A percentile compares a stretch with the other conserved stretches of the same genome.
phyloP scores from a whole-genome alignment of 2,329 filamentous ascomycete genomes.

The Phyllosticta paracitricarpa region DNA sequence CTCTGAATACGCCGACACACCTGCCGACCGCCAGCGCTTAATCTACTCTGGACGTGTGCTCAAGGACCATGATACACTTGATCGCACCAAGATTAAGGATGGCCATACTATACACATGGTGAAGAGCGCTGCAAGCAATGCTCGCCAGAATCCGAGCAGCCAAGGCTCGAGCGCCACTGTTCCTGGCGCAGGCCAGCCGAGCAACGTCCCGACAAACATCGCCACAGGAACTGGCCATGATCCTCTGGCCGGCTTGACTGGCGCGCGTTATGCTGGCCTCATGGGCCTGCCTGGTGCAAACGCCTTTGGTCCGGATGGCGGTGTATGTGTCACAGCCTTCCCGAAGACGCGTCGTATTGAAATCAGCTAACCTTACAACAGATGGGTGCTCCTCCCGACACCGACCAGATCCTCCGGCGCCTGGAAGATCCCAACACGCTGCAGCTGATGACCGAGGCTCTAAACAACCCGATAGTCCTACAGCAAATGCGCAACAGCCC shows the following conservation, averaged over 20 bases:
- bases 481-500: slow-evolving; percentile 59
- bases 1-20: slow-evolving; percentile 74
- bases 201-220: slow-evolving; percentile 63
- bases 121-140: slow-evolving; percentile 88
- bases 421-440: slow-evolving; percentile 81
- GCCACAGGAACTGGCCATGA: slow-evolving; percentile 73
- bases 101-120: slow-evolving; percentile 95
- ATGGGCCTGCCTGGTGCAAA: slow-evolving; percentile 78
- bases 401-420: slow-evolving; percentile 74
- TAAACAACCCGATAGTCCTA: slow-evolving; percentile 89
- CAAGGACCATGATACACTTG: slow-evolving; percentile 83
- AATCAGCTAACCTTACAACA: slow-evolving; percentile 39
- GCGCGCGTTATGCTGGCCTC: slow-evolving; percentile 87
- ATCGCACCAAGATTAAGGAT: slow-evolving; percentile 86
- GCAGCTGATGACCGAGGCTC: slow-evolving; percentile 83
- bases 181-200: slow-evolving; percentile 2
- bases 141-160: slow-evolving; percentile 45
- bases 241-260: slow-evolving; percentile 79
- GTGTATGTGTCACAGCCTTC: slow-evolving; percentile 51
- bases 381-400: slow-evolving; percentile 82
- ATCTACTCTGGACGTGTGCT: slow-evolving; percentile 97
- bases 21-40: slow-evolving; percentile 78
- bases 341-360: background rate
- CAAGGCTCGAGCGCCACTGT: slow-evolving; percentile 46
- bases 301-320: slow-evolving; percentile 88